phyloP scores from a whole-genome alignment of 176 grass and related monocot species.

The Avena insularis region DNA sequence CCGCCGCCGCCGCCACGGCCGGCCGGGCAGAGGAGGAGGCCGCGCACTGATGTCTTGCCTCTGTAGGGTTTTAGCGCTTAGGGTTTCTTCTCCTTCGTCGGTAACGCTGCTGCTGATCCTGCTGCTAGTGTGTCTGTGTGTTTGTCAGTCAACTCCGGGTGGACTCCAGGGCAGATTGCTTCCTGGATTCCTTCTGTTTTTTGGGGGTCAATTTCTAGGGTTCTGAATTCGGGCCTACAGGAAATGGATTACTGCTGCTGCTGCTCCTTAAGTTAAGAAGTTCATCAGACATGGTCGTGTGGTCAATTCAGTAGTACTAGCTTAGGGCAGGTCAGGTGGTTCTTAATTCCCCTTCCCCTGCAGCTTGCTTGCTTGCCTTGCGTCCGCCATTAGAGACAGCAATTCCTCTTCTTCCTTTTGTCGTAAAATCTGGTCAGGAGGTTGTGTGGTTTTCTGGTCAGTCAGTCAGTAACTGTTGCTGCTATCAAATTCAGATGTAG shows the following conservation, averaged over 20 bases:
- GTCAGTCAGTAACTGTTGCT: not conserved
- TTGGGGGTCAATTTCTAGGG: constrained; percentile 15
- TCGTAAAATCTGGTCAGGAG: not conserved
- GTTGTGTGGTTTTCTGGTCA: not conserved
- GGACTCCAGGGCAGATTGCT: not conserved
- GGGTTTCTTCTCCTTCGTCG: constrained; percentile 43
- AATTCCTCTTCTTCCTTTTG: not conserved
- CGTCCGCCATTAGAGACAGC: not conserved
- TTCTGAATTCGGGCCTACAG: constrained; percentile 2
- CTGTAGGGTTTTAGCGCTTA: constrained; percentile 57
- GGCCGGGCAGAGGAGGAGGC: constrained; percentile 58
- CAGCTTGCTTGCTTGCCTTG: not conserved
- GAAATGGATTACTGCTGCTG: not conserved
- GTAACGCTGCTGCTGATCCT: not conserved
- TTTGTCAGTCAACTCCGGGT: constrained; percentile 16
- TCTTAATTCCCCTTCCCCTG: not conserved
- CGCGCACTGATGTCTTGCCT: constrained; percentile 48
- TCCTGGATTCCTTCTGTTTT: not conserved
- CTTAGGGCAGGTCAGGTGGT: constrained; percentile 18
- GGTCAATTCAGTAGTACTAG: not conserved
- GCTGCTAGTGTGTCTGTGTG: not conserved
- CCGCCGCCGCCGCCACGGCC: not conserved
- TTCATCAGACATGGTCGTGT: not conserved
- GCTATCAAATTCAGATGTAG: constrained; percentile 12
- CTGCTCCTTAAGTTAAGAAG: not conserved